Conservation (phyloP, 1,284 basidiomycete species). For the Ceraceosorus bombacis region DNA sequence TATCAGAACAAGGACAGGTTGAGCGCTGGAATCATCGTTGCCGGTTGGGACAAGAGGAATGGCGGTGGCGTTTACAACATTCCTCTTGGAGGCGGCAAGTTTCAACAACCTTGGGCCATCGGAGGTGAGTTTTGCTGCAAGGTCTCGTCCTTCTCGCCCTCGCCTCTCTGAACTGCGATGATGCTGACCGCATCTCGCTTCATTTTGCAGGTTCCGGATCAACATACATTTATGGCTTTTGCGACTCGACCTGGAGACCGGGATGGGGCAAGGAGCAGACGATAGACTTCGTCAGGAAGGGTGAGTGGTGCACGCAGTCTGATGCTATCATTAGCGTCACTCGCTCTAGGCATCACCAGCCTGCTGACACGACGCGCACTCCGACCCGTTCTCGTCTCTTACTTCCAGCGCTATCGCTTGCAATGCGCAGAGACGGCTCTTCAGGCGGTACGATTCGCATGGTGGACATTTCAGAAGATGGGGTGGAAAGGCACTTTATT, state of each 20-base stretch:
- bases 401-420: constrained; percentile 69
- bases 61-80: constrained; percentile 94
- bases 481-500: constrained; percentile 84
- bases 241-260: constrained; percentile 92
- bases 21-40: constrained; percentile 92
- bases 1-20: constrained; percentile 82
- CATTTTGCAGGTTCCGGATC: constrained; percentile 73
- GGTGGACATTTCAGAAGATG: constrained; percentile 87
- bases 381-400: too few species aligned
- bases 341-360: constrained; percentile 5
- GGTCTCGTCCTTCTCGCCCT: not conserved
- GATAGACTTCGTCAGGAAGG: constrained; percentile 85
- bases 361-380: too few species aligned
- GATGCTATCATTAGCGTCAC: not conserved
- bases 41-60: constrained; percentile 86
- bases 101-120: constrained; percentile 45
- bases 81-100: constrained; percentile 40
- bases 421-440: constrained; percentile 96
- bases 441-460: constrained; percentile 96
- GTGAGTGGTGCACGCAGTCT: constrained; percentile 47
- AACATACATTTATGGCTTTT: constrained; percentile 97
- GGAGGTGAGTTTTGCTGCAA: constrained; percentile 18
- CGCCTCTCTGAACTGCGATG: not conserved
- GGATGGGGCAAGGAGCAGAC: constrained; percentile 89
- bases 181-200: not conserved